A percentile compares a stretch with the other conserved stretches of the same genome.
These are phyloP conservation scores for Lentinula aciculospora DNA, from an alignment of 768 basidiomycete species.

Conservation along the genomic window DNA sequence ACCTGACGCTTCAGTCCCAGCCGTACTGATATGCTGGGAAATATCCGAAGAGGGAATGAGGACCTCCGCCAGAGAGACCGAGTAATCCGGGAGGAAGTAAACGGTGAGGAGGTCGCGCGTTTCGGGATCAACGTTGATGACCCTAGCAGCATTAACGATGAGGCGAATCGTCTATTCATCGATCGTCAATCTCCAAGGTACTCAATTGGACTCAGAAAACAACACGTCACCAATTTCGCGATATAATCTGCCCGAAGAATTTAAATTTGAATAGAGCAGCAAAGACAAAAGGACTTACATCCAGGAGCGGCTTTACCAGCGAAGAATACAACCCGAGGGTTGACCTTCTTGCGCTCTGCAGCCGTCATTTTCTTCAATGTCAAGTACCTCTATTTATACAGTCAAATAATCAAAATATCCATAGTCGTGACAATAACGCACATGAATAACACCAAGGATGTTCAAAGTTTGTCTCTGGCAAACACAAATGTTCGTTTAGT, in stretches of 20 bases:
- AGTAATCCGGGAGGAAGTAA: conserved; percentile 97
- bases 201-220: background rate
- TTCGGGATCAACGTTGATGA: conserved; percentile 82
- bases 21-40: conserved; percentile 95
- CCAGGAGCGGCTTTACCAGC: conserved; percentile 97
- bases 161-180: conserved; percentile 72
- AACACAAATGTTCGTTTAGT: background rate
- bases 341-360: conserved; percentile 75
- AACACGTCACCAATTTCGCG: conserved; percentile 67
- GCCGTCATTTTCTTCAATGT: conserved; percentile 73
- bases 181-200: background rate
- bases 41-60: conserved; percentile 92
- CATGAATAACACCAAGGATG: conserved; percentile 85
- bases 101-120: conserved; percentile 82
- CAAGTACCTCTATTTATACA: conserved; percentile 63
- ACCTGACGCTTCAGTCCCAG: conserved; percentile 86
- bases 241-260: conserved; percentile 58
- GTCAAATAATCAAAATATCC: background rate
- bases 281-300: conserved; percentile 40
- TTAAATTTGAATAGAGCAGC: background rate
- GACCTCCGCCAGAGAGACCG: conserved; percentile 76
- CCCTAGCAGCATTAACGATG: conserved; percentile 82
- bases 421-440: conserved; percentile 30
- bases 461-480: conserved; percentile 86
- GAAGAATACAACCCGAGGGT: conserved; percentile 90